Conservation (phyloP, 176 grass and related monocot species). For the Miscanthus lutarioriparius region DNA sequence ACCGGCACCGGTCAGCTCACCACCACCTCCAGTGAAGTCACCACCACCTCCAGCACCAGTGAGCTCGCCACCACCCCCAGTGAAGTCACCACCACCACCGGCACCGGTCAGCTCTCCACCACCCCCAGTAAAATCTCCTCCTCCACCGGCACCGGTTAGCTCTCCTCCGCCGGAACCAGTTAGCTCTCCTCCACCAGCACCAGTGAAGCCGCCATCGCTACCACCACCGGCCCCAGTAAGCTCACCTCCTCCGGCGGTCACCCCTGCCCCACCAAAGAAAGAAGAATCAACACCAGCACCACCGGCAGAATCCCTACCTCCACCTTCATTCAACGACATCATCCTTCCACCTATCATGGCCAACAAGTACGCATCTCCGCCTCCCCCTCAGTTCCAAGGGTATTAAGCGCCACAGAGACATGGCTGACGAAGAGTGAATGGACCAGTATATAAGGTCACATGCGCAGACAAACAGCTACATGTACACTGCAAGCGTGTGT, state of each 20-base stretch:
- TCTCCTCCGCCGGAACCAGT: not conserved
- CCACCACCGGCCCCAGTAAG: slow-evolving; percentile 11
- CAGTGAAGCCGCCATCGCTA: not conserved
- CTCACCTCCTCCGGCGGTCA: not conserved
- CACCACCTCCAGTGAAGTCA: too few relatives aligned
- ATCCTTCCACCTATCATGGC: slow-evolving; percentile 50
- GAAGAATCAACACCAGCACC: slow-evolving; percentile 13
- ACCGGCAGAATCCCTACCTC: not conserved
- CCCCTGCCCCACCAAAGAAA: not conserved
- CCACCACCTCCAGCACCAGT: too few relatives aligned
- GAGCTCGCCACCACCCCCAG: too few relatives aligned
- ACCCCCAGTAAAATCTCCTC: too few relatives aligned
- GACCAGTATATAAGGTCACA: not conserved
- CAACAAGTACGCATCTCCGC: slow-evolving; percentile 40
- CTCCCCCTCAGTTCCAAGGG: slow-evolving; percentile 56
- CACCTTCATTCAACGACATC: slow-evolving; percentile 31
- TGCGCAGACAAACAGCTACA: not conserved
- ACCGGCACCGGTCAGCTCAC: too few relatives aligned
- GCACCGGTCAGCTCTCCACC: too few relatives aligned
- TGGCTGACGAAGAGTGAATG: not conserved
- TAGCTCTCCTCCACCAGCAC: slow-evolving; percentile 27
- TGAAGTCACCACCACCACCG: too few relatives aligned
- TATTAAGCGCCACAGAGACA: slow-evolving; percentile 31
- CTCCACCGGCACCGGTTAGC: too few relatives aligned
- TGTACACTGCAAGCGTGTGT: not conserved